Conservation (phyloP, 108 stramenopile species). For the Pseudonitzschia pungens region DNA sequence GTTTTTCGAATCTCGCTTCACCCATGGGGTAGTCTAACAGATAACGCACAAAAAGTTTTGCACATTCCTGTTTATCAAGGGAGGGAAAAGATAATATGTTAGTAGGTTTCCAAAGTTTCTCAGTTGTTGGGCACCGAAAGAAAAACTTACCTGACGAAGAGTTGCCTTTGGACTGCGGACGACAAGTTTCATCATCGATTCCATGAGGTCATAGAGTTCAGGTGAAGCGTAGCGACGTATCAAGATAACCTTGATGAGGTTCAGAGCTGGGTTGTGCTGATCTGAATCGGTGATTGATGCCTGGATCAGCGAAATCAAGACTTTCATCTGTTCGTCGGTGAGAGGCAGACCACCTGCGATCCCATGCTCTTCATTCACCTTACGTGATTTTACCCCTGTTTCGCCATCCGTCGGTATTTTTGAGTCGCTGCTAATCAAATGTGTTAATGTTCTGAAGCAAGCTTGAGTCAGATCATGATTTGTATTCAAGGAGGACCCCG, state of each 20-base stretch:
- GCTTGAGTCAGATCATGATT: constrained; percentile 86
- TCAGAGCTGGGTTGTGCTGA: constrained; percentile 80
- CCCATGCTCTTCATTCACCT: constrained; percentile 2
- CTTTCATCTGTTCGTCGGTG: constrained; percentile 76
- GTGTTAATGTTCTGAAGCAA: constrained; percentile 84
- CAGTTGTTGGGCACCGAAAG: background rate
- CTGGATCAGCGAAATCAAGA: constrained; percentile 64
- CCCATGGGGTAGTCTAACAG: constrained; percentile 90
- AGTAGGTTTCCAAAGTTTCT: background rate
- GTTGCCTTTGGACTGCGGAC: constrained; percentile 77
- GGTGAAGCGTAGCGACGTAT: constrained; percentile 67
- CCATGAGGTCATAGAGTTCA: constrained; percentile 89
- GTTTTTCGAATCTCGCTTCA: constrained; percentile 63
- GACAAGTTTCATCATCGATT: constrained; percentile 65
- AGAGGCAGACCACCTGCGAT: constrained; percentile 36
- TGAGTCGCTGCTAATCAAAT: constrained; percentile 49
- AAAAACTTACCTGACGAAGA: constrained; percentile 63
- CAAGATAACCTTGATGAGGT: constrained; percentile 68
- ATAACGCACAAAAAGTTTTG: constrained; percentile 72
- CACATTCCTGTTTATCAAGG: constrained; percentile 54
- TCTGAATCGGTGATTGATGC: constrained; percentile 65
- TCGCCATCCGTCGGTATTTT: background rate
- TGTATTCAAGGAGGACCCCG: constrained; percentile 55
- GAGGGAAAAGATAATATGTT: constrained; percentile 13
- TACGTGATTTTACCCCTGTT: constrained; percentile 6